A percentile compares a stretch with the other conserved stretches of the same genome.
phyloP scores from a whole-genome alignment of 108 stramenopile species.

The Nitzschia sp. region DNA sequence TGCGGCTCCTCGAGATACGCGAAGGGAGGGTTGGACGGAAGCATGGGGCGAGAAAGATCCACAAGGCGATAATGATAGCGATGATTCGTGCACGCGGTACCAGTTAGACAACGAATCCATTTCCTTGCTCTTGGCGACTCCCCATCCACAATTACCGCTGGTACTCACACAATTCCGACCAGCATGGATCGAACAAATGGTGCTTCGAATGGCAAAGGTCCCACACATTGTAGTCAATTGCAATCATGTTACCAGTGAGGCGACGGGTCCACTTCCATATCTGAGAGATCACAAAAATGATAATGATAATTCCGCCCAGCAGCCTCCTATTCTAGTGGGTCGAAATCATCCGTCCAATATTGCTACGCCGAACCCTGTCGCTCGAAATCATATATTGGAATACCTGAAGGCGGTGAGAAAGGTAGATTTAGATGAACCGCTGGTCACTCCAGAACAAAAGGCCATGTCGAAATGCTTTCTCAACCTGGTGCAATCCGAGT shows the following conservation, averaged over 20 bases:
- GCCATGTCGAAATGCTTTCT: slow-evolving; percentile 24
- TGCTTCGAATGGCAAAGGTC: slow-evolving; percentile 56
- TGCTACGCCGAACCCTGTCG: background rate
- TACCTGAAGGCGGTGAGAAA: slow-evolving; percentile 41
- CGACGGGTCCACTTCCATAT: slow-evolving; percentile 62
- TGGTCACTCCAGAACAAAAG: slow-evolving; percentile 22
- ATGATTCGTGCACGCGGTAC: background rate
- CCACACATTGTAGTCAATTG: slow-evolving; percentile 65
- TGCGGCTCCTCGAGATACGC: slow-evolving; percentile 29
- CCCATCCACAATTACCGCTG: slow-evolving; percentile 28
- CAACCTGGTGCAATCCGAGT: slow-evolving; percentile 45
- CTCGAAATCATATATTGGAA: slow-evolving; percentile 60
- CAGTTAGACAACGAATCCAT: slow-evolving; percentile 21
- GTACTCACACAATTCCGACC: slow-evolving; percentile 59
- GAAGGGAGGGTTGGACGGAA: slow-evolving; percentile 78
- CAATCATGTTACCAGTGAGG: slow-evolving; percentile 44
- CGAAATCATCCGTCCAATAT: slow-evolving; percentile 50
- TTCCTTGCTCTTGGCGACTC: slow-evolving; percentile 23
- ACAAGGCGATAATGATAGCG: background rate
- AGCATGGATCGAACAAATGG: slow-evolving; percentile 71
- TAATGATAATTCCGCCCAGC: background rate
- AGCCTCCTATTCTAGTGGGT: slow-evolving; percentile 48
- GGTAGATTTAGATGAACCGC: slow-evolving; percentile 27
- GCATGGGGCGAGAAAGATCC: slow-evolving; percentile 49
- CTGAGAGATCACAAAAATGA: slow-evolving; percentile 37